Conservation (phyloP, 306 rosid species). For the Gillenia trifoliata region DNA sequence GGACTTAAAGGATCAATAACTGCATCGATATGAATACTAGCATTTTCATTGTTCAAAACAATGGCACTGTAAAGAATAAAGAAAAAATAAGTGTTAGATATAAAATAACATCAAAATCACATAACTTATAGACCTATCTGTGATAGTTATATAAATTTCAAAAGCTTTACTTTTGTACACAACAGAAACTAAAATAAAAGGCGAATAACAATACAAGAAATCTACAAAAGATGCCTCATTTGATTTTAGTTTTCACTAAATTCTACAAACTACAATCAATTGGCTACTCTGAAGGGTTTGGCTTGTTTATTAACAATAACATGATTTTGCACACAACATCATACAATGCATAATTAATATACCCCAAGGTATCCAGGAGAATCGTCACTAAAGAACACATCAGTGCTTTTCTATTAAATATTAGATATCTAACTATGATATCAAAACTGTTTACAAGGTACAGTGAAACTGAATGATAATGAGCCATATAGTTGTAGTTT, state of each 20-base stretch:
- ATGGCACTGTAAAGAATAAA: constrained; percentile 69
- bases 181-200: neutral
- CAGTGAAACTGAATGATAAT: neutral
- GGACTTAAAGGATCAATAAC: constrained; percentile 95
- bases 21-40: constrained; percentile 88
- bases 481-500: neutral
- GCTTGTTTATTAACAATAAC: neutral
- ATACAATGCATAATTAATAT: neutral
- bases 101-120: constrained; percentile 8
- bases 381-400: neutral
- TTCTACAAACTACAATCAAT: neutral
- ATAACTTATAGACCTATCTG: constrained; percentile 2
- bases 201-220: neutral
- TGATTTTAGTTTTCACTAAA: neutral
- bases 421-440: neutral
- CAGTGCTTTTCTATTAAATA: neutral
- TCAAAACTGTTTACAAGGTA: neutral
- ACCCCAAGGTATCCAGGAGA: neutral
- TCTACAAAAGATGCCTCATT: neutral
- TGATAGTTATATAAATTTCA: neutral
- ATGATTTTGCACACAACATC: neutral
- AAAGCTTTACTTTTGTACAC: neutral
- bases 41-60: constrained; percentile 54
- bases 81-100: constrained; percentile 21
- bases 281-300: neutral